Conservation (phyloP, 2,329 filamentous ascomycete species). For the Xylariaceae sp. region DNA sequence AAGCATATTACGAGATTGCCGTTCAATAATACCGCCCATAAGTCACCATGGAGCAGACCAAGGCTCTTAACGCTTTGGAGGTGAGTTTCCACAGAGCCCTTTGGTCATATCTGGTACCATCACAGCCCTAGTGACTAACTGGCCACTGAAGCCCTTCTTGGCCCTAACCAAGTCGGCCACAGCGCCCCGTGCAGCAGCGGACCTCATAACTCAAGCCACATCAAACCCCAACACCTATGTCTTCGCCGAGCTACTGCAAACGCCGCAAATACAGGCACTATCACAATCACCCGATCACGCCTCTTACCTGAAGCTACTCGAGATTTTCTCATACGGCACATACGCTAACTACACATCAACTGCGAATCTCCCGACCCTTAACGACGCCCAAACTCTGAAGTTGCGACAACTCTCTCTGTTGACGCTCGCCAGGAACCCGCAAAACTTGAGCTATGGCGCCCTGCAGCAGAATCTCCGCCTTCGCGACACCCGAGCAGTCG, state of each 20-base stretch:
- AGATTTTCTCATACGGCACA: slow-evolving; percentile 92
- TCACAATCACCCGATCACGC: slow-evolving; percentile 64
- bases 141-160: slow-evolving; percentile 74
- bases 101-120: background rate
- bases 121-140: slow-evolving; percentile 7
- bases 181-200: slow-evolving; percentile 81
- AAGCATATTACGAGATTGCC: background rate
- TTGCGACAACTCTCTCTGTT: slow-evolving; percentile 90
- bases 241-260: slow-evolving; percentile 90
- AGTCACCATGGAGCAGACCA: slow-evolving; percentile 72
- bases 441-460: slow-evolving; percentile 73
- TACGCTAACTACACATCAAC: slow-evolving; percentile 72
- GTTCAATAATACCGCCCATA: slow-evolving; percentile 16
- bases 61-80: slow-evolving; percentile 68
- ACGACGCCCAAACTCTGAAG: slow-evolving; percentile 76
- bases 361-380: slow-evolving; percentile 71
- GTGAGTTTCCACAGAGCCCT: slow-evolving; percentile 44
- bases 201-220: slow-evolving; percentile 86
- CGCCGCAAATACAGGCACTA: slow-evolving; percentile 78
- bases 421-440: slow-evolving; percentile 72
- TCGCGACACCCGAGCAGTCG: slow-evolving; percentile 70
- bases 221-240: slow-evolving; percentile 89
- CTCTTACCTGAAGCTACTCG: slow-evolving; percentile 71
- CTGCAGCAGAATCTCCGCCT: slow-evolving; percentile 74
- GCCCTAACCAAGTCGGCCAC: slow-evolving; percentile 85